Evolutionary conservation across 257 asterid genomes (phyloP), one percentile per base, ranked within the genome.

Genomic region (Gentiana macrophylla): DNA sequence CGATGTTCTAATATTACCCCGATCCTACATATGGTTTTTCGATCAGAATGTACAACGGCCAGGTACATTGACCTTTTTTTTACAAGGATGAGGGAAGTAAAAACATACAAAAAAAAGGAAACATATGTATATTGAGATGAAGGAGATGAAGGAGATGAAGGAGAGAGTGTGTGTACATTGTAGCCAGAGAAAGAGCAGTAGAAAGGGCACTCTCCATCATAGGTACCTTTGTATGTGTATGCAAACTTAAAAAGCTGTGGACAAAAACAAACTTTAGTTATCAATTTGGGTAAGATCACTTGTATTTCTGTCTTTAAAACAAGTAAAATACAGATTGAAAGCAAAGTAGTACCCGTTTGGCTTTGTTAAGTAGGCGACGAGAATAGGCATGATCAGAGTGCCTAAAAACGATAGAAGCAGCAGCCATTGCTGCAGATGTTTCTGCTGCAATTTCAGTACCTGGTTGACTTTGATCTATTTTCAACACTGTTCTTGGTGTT

Each of bases 131-230:
- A n/a, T n/a, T n/a, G n/a, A n/a, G n/a, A n/a, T n/a, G n/a, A n/a
- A n/a, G n/a, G n/a, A n/a, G n/a, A n/a, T n/a, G n/a, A 61, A 35
- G 8, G 24, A 50, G 43, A 6, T 37, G 24, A 12, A 33, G 49
- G 50, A 59, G 46, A 44, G 55, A 50, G 43, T 38, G 46, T 61
- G 12, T 12, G 55, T 81, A 84, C 96, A 50, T 87, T 76, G 49
- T 34, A 84, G 64, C 96, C 96, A 0, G 96, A 87, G 73, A n/a
- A 70, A 38, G 96, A 87, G 79, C 96, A 87, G 63, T 87, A 87
- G 80, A 84, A 87, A 50, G 96, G 96, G 53, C 96, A 87, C 60
- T 84, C 94, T 50, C 96, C 96, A 70, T 84, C 94, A 62, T 65
- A 87, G 53, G 93, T 82, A 66, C 96, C 96, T 67, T 79, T 75